Percentiles rank a stretch among this genome's conserved stretches.
Conservation (phyloP, 2,329 filamentous ascomycete genomes). For the Corynespora cassiicola region DNA sequence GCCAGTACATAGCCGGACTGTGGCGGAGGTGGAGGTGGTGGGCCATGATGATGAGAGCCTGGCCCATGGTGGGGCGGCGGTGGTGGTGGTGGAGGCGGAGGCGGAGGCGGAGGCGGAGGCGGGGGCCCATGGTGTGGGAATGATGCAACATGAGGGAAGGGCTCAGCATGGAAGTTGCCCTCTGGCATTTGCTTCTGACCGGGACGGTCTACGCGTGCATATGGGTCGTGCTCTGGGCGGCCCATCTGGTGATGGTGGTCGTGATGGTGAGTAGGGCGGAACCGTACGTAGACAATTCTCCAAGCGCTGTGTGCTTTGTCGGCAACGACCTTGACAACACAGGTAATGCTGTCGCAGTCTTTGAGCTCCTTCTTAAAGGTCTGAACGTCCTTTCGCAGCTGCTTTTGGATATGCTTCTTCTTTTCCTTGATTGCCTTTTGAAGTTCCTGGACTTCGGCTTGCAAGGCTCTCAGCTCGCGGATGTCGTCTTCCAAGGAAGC, state of each 20-base stretch:
- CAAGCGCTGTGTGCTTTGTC: slow-evolving; percentile 44
- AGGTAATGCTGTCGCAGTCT: slow-evolving; percentile 52
- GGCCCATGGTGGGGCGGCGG: slow-evolving; percentile 7
- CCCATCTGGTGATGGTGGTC: slow-evolving; percentile 30
- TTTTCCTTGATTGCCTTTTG: slow-evolving; percentile 45
- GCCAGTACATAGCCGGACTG: slow-evolving; percentile 45
- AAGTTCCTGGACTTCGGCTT: slow-evolving; percentile 46
- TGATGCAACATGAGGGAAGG: background rate
- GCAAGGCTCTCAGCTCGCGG: slow-evolving; percentile 47
- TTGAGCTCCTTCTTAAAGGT: slow-evolving; percentile 47
- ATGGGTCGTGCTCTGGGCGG: slow-evolving; percentile 28
- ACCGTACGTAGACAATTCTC: slow-evolving; percentile 34
- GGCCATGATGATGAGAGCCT: slow-evolving; percentile 11
- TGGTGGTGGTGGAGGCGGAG: slow-evolving; percentile 16
- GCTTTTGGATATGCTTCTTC: slow-evolving; percentile 40
- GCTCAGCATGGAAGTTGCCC: slow-evolving; percentile 8
- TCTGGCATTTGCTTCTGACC: slow-evolving; percentile 20
- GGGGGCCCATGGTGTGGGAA: background rate
- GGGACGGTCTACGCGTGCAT: slow-evolving; percentile 23
- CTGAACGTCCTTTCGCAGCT: slow-evolving; percentile 34
- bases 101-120: slow-evolving; percentile 5
- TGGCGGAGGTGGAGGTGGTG: slow-evolving; percentile 24
- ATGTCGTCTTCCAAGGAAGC: slow-evolving; percentile 47
- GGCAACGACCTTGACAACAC: slow-evolving; percentile 49
- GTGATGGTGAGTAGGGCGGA: slow-evolving; percentile 29